Base-by-base conservation (phyloP, 1,284 basidiomycete species). In the Pseudozyma sp. region DNA sequence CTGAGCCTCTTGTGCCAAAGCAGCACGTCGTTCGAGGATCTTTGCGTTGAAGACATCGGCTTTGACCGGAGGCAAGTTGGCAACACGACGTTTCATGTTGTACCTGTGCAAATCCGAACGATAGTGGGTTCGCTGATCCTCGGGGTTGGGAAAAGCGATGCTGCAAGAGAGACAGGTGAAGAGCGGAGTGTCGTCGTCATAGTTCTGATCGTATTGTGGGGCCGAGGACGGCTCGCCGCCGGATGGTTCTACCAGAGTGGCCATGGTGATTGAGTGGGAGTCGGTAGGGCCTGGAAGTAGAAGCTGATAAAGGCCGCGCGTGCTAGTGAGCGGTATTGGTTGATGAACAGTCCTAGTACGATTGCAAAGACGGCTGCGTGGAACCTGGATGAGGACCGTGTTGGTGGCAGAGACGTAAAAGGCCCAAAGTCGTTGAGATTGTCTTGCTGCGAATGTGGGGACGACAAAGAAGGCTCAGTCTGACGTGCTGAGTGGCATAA, bases 1-100 rank as follows among this genome's bases (percentile, higher is more conserved):
- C 60, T 75, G 67, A 35, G 63, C 58, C 42, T 69, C 62, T 19
- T 60, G 57, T 2, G 66, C 66, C 0, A 66, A 51, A 17, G 66
- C 71, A 33, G 72, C 70, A 29, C 70, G 70, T 24, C 68, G 66
- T 50, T 75, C 69, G 33, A 92, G 84, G n/a, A 97, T 92, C 83
- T 98, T 99, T 80, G 94, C 90, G 80, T 94, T 92, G 87, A 98
- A 99, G 0, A 91, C 83, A 7, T 88, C 85, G 0, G 88, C 89
- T 64, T 90, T 90, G 80, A 99, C 90, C 4, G 97, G 95, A 5
- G 94, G 92, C 2, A 99, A 88, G 14, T 89, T 90, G 7, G 97
- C 95, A 17, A 98, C 93, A 40, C 94, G 90, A 72, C 97, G 91
- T 54, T 97, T 97, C 91, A 97, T 94, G 85, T 99, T 99, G 87